Evolutionary conservation across 73 alveolate species (phyloP).

Genomic region (Stentor coeruleus): DNA sequence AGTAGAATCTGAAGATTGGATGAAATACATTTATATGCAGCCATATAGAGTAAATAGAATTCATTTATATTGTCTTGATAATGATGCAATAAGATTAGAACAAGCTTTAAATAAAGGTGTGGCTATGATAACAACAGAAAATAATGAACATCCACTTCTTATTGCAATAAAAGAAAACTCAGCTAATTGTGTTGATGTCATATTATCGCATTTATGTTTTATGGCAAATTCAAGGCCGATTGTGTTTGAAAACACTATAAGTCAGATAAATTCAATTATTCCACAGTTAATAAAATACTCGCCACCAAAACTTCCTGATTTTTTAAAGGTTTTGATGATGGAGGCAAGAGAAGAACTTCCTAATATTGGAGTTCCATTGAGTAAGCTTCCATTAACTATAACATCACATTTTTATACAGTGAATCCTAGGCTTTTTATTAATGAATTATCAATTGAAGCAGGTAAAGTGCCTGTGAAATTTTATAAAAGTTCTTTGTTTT

Average conservation of each 20-base stretch:
- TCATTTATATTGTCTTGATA: background rate
- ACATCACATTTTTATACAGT: no score
- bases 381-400: no score
- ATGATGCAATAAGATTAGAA: background rate
- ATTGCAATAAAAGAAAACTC: slow-evolving; percentile 3
- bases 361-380: no score
- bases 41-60: background rate
- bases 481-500: no score
- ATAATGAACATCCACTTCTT: background rate
- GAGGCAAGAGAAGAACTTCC: no score
- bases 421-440: no score
- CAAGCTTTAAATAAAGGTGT: background rate
- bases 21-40: background rate
- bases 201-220: background rate
- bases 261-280: no score
- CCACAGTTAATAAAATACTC: no score
- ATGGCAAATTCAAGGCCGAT: background rate
- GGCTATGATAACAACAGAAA: background rate
- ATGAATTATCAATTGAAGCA: no score
- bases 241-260: background rate
- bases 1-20: background rate
- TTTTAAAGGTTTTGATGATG: no score
- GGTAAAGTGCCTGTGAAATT: no score
- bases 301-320: no score
- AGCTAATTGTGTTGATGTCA: background rate